Evolutionary conservation across 441 rosid genomes (phyloP), one percentile per base, ranked within the genome.

Genomic region (Corymbia citriodora): DNA sequence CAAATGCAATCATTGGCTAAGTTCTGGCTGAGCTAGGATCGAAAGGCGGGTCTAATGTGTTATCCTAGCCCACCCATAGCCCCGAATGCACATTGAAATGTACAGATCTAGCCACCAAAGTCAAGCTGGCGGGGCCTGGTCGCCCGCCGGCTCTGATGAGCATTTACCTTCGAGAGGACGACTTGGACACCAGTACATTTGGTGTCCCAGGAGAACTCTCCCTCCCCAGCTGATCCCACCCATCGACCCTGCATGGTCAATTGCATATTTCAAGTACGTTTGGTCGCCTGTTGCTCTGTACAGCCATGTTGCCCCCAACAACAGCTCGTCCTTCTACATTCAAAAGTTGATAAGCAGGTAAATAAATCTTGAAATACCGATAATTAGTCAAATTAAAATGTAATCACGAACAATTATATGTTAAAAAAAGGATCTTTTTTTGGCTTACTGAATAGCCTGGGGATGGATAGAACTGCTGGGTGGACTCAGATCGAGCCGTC

Each of bases 121-220:
- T 65, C 31, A 21, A 65, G 74, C 40, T 65, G 74, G 74, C 33
- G 5, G 40, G 40, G 29, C 63, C 45, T 40, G 45, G 45, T 15
- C 5, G 5, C 83, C 25, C 7, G 14, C 25, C 4, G 3, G 85
- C 45, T 45, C n/a, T 45, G 23, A 12, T 45, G 85, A 79, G 85
- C 50, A 23, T 21, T 31, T 92, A 96, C 96, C 97, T 95, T 94
- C 70, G 93, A 90, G 49, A 96, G 94, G 85, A 96, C 96, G 94
- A 95, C 90, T 92, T 96, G 97, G 57, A 95, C 94, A 79, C 97
- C 97, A 3, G 95, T 97, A 59, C 95, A 95, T 83, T 96, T 96
- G 95, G 93, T 96, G 94, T 96, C 97, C 97, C 97, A 96, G n/a
- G 96, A 95, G 93, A 96, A 95, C 48, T 96, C 97, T 88, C 93